A percentile compares a stretch with the other conserved stretches of the same genome.
Conservation (phyloP, 192 early-diverging fungal genomes). For the Backusella westeae region DNA sequence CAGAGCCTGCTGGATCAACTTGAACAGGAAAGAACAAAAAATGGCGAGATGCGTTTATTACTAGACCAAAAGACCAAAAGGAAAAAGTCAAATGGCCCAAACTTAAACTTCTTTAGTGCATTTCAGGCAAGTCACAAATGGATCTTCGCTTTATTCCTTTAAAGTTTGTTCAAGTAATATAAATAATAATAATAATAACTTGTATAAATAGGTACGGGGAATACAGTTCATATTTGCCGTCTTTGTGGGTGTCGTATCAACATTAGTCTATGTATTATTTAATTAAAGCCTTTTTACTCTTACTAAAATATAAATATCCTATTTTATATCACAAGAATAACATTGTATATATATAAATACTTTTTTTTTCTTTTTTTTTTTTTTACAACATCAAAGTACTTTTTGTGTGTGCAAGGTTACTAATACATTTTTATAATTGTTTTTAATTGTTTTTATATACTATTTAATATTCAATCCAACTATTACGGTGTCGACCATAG, state of each 20-base stretch:
- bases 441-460: background rate
- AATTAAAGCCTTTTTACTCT: background rate
- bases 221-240: constrained; percentile 8
- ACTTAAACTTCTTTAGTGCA: constrained; percentile 7
- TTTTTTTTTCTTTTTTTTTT: too few species aligned
- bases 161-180: background rate
- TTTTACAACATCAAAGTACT: too few species aligned
- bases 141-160: background rate
- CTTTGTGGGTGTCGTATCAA: constrained; percentile 2
- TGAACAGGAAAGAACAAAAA: background rate
- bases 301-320: background rate
- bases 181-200: background rate
- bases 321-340: background rate
- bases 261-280: constrained; percentile 12
- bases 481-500: constrained; percentile 5
- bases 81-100: constrained; percentile 5
- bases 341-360: constrained; percentile 1
- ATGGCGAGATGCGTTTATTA: background rate
- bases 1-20: background rate
- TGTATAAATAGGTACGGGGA: background rate
- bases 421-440: too few species aligned
- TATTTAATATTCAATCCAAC: constrained; percentile 9
- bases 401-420: too few species aligned
- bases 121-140: constrained; percentile 1
- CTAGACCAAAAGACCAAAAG: background rate